A percentile compares a stretch with the other conserved stretches of the same genome.
Evolutionary conservation across 768 basidiomycete species (phyloP).

Genomic region (Mycena chlorophos): DNA sequence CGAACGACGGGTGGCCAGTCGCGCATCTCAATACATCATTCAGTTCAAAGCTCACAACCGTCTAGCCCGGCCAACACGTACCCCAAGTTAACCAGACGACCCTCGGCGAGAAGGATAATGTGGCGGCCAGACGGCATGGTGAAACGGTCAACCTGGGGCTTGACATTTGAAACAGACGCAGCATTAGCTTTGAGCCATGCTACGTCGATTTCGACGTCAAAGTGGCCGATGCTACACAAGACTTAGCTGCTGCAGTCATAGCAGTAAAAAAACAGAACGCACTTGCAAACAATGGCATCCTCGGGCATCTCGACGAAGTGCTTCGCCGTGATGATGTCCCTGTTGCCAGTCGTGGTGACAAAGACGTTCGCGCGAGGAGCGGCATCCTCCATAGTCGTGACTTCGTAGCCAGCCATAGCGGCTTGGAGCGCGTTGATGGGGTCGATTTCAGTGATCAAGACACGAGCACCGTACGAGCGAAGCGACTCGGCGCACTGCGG

Average conservation of each 20-base stretch:
- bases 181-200: constrained; percentile 98
- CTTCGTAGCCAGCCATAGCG: constrained; percentile 99
- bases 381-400: constrained; percentile 97
- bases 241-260: too few species aligned
- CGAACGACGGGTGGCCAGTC: constrained; percentile 98
- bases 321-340: constrained; percentile 91
- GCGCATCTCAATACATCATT: constrained; percentile 61
- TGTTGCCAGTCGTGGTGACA: constrained; percentile 97
- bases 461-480: constrained; percentile 95
- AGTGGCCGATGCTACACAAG: constrained; percentile 83
- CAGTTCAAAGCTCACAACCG: constrained; percentile 11
- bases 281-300: constrained; percentile 99
- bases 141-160: constrained; percentile 98
- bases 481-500: constrained; percentile 95
- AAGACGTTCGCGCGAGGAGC: constrained; percentile 88
- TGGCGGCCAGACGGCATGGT: constrained; percentile 92
- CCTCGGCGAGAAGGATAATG: constrained; percentile 96
- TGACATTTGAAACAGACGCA: constrained; percentile 80
- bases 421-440: constrained; percentile 99
- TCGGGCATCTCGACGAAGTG: constrained; percentile 96
- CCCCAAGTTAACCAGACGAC: constrained; percentile 99
- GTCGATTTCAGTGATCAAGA: constrained; percentile 96
- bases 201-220: constrained; percentile 92
- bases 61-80: constrained; percentile 38
- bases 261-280: constrained; percentile 28